Evolutionary conservation across 768 basidiomycete genomes (phyloP), one percentile per base, ranked within the genome.

Genomic region (Russula sp.): DNA sequence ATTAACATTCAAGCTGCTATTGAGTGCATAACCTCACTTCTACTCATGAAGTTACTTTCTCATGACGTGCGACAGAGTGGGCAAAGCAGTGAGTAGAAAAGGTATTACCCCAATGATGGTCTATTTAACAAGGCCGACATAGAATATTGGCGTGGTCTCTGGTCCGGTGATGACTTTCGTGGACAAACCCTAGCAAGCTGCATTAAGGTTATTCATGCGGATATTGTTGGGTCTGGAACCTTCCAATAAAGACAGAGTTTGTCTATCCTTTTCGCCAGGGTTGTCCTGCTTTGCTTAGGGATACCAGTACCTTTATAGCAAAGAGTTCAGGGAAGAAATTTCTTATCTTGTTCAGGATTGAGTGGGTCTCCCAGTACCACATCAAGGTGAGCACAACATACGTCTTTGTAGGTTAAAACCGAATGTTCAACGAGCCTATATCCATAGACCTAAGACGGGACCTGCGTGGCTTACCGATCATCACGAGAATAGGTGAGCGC

Each of bases 141-240:
- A 64, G 63, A 28, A 34, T 59, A 54, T 46, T 64, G 63, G 57
- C 52, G 26, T 40, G 18, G 34, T 16, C 63, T 64, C 20, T 26
- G 32, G 44, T 48, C 44, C 20, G 30, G n/a, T 48, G 13, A 4
- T 3, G 44, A 53, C 32, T 64, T 59, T 22, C 34, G n/a, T 48
- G 57, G 22, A 3, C 42, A 36, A 20, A 5, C 13, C 5, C 16
- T 64, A 7, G 38, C 53, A 24, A 22, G 13, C 34, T 64, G 44
- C 24, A 14, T 59, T 14, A 9, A 30, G 8, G 18, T 30, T 13
- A 32, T 54, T 20, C 63, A 54, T 14, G 8, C 18, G 3, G 63
- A 59, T 38, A 46, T 59, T 2, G 44, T 59, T 28, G 44, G 53
- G n/a, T 59, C 24, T 59, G 63, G 63, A 64, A 64, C 20, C 24